These are phyloP conservation scores for Lodderomyces beijingensis DNA, from an alignment of 1,139 yeast genomes.

Conservation along the genomic window DNA sequence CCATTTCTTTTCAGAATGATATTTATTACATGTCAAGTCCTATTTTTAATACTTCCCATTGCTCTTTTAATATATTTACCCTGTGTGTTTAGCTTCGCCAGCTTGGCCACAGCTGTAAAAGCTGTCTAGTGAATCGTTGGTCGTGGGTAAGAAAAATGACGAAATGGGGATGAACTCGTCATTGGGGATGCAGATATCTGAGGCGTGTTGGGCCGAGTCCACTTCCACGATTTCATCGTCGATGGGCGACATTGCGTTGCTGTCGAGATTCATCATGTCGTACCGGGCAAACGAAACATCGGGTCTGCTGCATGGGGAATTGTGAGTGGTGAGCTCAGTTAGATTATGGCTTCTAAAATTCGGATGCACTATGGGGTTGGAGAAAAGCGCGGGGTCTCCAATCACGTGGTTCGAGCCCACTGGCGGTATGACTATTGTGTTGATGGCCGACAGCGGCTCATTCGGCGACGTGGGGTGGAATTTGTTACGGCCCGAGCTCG, in stretches of 20 bases:
- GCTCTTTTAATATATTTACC: neutral
- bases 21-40: too few species aligned
- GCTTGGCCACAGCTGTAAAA: slow-evolving; percentile 7
- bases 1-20: too few species aligned
- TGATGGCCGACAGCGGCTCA: slow-evolving; percentile 8
- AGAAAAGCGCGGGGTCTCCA: slow-evolving; percentile 8
- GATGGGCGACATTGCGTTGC: slow-evolving; percentile 9
- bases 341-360: slow-evolving; percentile 7
- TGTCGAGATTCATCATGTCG: slow-evolving; percentile 13
- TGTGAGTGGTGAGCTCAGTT: neutral
- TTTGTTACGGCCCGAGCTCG: neutral
- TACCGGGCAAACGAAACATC: slow-evolving; percentile 9
- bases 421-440: slow-evolving; percentile 13
- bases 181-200: neutral
- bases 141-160: slow-evolving; percentile 4
- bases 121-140: slow-evolving; percentile 10
- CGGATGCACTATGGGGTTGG: slow-evolving; percentile 12
- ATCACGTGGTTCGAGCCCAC: slow-evolving; percentile 8
- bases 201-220: slow-evolving; percentile 3
- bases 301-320: too few species aligned
- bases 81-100: neutral
- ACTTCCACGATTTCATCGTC: slow-evolving; percentile 5
- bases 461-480: slow-evolving; percentile 10
- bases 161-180: slow-evolving; percentile 7
- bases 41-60: too few species aligned